Base-by-base conservation (phyloP, 306 rosid genomes). In the Castanospermum australe region DNA sequence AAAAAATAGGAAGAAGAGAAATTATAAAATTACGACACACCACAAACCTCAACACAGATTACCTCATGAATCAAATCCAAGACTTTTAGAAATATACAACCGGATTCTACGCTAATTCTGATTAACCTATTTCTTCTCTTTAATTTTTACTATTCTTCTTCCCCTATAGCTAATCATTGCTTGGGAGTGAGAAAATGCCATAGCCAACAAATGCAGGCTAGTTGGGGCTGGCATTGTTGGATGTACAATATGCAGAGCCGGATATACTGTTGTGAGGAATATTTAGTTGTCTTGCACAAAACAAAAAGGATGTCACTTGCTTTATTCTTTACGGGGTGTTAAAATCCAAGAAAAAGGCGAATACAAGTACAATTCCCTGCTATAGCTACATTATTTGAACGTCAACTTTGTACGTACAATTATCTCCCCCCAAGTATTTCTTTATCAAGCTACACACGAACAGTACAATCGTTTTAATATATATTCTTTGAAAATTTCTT, bases 271-370 rank as follows among this genome's bases (percentile, higher is more conserved):
- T 69, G 79, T 20, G 73, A 48, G 64, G 87, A 79, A 82, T 79
- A 75, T 75, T 65, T 78, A 51, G 71, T 76, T 71, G 83, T 75
- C 86, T 75, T 79, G 82, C 56, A 48, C 50, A 61, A 70, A 74
- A 78, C 84, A 82, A 82, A 85, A 74, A 82, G 62, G 73, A 79
- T 72, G 69, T 61, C 20, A 75, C 50, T 79, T 86, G 41, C 67
- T 74, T 82, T 82, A 76, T 55, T 75, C 25, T 59, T 52, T 48
- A 33, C 36, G 45, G 79, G 41, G 41, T n/a, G 62, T 78, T 78
- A 81, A 82, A 77, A 79, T 81, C 86, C 83, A 59, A 73, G 50
- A 78, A 71, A 42, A 70, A 52, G 3, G 3, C 2, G 64, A 71
- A 72, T 12, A 15, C 2, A 24, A 13, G 80, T 73, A 73, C 80